Conservation (phyloP, 2,329 filamentous ascomycete genomes). For the Nemania bipapillata region DNA sequence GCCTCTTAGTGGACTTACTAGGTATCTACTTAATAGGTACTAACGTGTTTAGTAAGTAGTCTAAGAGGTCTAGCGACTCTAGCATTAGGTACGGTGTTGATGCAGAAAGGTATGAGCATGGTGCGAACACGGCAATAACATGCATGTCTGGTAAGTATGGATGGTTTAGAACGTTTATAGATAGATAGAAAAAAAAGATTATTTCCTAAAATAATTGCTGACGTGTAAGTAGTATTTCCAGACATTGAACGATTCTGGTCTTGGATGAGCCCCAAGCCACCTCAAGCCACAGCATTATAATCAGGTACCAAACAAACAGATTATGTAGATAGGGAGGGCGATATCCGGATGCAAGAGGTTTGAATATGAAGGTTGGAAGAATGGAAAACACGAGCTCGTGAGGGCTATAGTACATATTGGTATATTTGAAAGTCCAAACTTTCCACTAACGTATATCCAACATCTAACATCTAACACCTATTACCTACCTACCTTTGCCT, state of each 20-base stretch:
- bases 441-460: background rate
- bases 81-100: background rate
- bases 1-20: background rate
- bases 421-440: background rate
- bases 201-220: background rate
- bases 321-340: background rate
- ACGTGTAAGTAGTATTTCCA: background rate
- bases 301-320: background rate
- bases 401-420: background rate
- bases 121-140: background rate
- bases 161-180: background rate
- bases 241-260: background rate
- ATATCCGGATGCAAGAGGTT: background rate
- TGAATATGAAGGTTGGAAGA: background rate
- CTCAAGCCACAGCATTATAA: background rate
- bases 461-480: too few species aligned
- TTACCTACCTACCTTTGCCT: background rate
- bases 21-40: too few species aligned
- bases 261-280: background rate
- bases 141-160: background rate
- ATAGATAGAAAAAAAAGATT: background rate
- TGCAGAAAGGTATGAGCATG: background rate
- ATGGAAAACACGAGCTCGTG: background rate
- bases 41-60: too few species aligned
- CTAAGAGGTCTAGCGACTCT: too few species aligned